Base-by-base conservation (phyloP, 2,329 filamentous ascomycete species). In the Phyllosticta ampelicida region DNA sequence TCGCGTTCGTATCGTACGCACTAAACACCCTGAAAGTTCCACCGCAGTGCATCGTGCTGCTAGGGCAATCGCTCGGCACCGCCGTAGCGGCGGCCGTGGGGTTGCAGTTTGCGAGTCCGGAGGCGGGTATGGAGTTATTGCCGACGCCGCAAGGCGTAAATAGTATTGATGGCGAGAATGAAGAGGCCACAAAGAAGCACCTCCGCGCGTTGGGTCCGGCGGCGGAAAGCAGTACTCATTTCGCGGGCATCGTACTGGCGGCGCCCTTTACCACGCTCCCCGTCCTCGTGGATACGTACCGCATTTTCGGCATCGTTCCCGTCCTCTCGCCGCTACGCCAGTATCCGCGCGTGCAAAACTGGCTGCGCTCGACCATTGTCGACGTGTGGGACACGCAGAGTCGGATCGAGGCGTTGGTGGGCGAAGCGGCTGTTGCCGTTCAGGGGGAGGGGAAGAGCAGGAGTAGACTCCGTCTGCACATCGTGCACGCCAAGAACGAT, bases 401-500 rank as follows among this genome's bases (percentile, higher is more conserved):
- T 26, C 80, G 91, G 3, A 75, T 96, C 9, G 75, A 76, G 56
- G 81, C 78, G 51, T 73, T 83, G 63, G 79, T 81, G 70, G 72
- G 61, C 18, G 79, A 73, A 61, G 77, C 66, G 62, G 62, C 13
- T 23, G 30, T 23, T 20, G n/a, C 20, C 9, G 16, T 9, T 11
- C 11, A 2, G 3, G 5, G 5, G 6, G 20, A 19, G 16, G 9
- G 20, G 28, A 19, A 11, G 16, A 16, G 11, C 13, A 44, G 5
- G 13, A n/a, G 3, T n/a, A 16, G 36, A 16, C 58, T 94, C 9
- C 79, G 85, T 20, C 73, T 96, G 19, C 84, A 81, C 50, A 75
- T 96, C 49, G 74, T 97, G 2, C 92, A 96, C 65, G 88, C 90
- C 16, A 79, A 80, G 56, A 83, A 96, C 66, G 92, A 97, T 68